Evolutionary conservation across 2,329 filamentous ascomycete genomes (phyloP), one percentile per base, ranked within the genome.

Genomic region (Aspergillus udagawae): DNA sequence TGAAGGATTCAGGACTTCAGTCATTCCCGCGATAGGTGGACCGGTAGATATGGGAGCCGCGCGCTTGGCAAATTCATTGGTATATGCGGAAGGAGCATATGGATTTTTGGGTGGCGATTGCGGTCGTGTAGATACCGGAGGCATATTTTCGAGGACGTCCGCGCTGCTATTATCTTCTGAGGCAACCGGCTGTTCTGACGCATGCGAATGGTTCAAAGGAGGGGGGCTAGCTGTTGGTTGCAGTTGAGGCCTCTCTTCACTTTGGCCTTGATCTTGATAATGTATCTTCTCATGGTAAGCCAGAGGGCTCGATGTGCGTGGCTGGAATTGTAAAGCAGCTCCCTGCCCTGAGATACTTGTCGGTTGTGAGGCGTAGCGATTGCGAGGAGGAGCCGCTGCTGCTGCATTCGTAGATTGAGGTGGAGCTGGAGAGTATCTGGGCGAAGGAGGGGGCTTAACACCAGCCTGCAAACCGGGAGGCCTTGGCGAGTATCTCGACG

Each of bases 231-330:
- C 64, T 35, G 67, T 60, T 6, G 64, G 65, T 28, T 70, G 64
- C 25, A 67, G 56, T 9, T 65, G 66, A n/a, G 65, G 63, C 14
- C 61, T 62, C 29, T 65, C 63, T 14, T 64, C 58, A 21, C 54
- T 48, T 2, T n/a, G 38, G 12, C 63, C 63, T 28, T 67, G 63
- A 1, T 67, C 63, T 45, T 70, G 70, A 52, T 74, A 73, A 6
- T 69, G 71, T 32, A 63, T 61, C 54, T 73, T 75, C 51, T 75
- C 73, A 54, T 78, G 81, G 51, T 82, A 80, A 32, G 84, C 84
- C 17, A 87, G 75, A 17, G 85, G 85, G 68, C 85, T 87, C n/a
- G 84, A 87, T 6, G 84, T 87, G 55, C 85, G 79, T 20, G 85
- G 85, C 45, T 84, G 82, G 68, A 86, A 87, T 3, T 82, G 77